phyloP scores from a whole-genome alignment of 148 eudicot genomes.

The Diospyros kaki region DNA sequence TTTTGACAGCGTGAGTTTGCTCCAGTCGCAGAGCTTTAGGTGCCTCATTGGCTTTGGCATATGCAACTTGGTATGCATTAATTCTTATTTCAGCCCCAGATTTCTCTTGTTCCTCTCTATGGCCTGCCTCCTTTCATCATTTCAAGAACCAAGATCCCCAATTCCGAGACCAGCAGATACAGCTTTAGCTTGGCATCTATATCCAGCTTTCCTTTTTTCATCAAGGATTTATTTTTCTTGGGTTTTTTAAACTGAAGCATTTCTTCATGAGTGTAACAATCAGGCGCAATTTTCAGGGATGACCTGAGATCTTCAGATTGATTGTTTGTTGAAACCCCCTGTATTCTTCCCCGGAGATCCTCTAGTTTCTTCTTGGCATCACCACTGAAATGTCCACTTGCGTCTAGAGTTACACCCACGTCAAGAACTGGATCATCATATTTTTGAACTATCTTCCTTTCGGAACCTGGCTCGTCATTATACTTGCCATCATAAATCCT shows the following conservation, averaged over 20 bases:
- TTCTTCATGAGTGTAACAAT: constrained; percentile 83
- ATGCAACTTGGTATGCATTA: constrained; percentile 69
- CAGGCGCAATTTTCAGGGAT: constrained; percentile 52
- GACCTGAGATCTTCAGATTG: constrained; percentile 62
- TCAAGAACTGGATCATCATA: constrained; percentile 86
- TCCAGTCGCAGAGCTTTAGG: constrained; percentile 68
- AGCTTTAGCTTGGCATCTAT: constrained; percentile 93
- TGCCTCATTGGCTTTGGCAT: constrained; percentile 85
- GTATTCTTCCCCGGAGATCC: constrained; percentile 85
- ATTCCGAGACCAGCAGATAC: constrained; percentile 73
- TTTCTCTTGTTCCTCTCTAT: constrained; percentile 72
- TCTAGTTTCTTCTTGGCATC: constrained; percentile 88
- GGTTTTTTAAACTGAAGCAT: constrained; percentile 90
- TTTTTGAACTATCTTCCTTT: constrained; percentile 84
- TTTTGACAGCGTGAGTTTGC: constrained; percentile 24
- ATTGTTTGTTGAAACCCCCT: constrained; percentile 34
- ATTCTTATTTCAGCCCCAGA: constrained; percentile 71
- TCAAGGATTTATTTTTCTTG: constrained; percentile 90
- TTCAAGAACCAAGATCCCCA: constrained; percentile 83
- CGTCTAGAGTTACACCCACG: constrained; percentile 87
- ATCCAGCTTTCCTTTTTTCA: constrained; percentile 90
- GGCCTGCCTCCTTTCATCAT: constrained; percentile 51
- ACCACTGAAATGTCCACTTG: constrained; percentile 71
- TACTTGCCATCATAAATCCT: constrained; percentile 81
- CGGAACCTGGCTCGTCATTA: constrained; percentile 59